Evolutionary conservation across 208 protist species (phyloP), one percentile per base, ranked within the genome.

Genomic region (Spironucleus salmonicida): DNA sequence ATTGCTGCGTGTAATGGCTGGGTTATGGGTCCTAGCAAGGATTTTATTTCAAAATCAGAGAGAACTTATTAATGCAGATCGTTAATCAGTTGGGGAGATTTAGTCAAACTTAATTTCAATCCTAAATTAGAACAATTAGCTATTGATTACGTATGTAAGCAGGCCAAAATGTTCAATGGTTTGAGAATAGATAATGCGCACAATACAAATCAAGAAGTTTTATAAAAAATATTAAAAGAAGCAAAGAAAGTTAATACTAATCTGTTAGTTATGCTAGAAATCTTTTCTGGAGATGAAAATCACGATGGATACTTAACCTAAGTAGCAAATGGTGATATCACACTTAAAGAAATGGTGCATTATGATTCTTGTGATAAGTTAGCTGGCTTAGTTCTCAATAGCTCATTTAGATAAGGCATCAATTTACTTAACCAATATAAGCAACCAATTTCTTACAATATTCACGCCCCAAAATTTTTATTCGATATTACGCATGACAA

Each of bases 171-270:
- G 0, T 90, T 89, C 64, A 40, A 89, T 40, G 86, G 79, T 0
- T 62, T 90, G 53, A 62, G 87, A 42, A 85, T 90, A 59, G 85
- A 90, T 59, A 90, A 90, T 75, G 83, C 80, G 58, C 88, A 90
- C 45, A 78, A 59, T 4, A 88, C 85, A n/a, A 85, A 88, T 45
- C 4, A 40, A n/a, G 27, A n/a, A 42, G 30, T 71, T 71, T 35
- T 71, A 9, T 15, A 38, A 40, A 19, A 71, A n/a, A 11, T 11
- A 7, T 15, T 71, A 9, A 49, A 35, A n/a, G 34, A 11, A 40
- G 64, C 64, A 32, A n/a, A 35, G 9, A 35, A n/a, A 30, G 64
- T 71, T n/a, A 40, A 49, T n/a, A n/a, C 9, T n/a, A 38, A 71
- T 49, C 26, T 71, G 2, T 42, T 42, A 19, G 38, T 71, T 11